Conservation (phyloP, 139 green algal genomes). For the Axilococcus clingmanii region DNA sequence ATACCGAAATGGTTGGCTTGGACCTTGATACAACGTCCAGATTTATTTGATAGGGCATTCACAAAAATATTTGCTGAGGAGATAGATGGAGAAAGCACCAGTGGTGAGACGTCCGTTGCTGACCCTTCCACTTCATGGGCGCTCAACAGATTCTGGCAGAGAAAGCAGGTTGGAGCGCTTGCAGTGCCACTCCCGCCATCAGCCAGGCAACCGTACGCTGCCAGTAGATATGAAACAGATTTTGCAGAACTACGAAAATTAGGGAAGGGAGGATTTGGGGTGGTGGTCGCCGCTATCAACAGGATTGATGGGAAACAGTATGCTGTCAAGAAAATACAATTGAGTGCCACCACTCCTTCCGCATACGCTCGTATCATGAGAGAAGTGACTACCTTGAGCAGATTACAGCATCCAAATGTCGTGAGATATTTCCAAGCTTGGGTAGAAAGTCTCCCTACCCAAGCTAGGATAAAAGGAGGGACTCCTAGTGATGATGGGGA, state of each 20-base stretch:
- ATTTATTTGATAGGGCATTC: slow-evolving; percentile 61
- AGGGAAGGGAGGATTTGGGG: slow-evolving; percentile 75
- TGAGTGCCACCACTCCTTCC: slow-evolving; percentile 33
- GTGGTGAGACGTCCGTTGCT: background rate
- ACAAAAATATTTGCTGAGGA: slow-evolving; percentile 43
- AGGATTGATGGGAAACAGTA: slow-evolving; percentile 66
- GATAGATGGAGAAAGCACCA: background rate
- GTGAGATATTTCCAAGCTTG: slow-evolving; percentile 86
- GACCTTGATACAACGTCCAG: slow-evolving; percentile 50
- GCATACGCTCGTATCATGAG: slow-evolving; percentile 57
- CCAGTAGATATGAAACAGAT: slow-evolving; percentile 51
- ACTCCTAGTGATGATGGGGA: slow-evolving; percentile 3
- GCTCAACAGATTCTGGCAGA: slow-evolving; percentile 39
- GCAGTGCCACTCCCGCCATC: too few species aligned
- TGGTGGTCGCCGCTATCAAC: slow-evolving; percentile 79
- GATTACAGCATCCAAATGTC: slow-evolving; percentile 83
- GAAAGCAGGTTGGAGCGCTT: background rate
- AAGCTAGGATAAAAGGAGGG: background rate
- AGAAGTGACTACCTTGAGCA: slow-evolving; percentile 80
- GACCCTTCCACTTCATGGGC: slow-evolving; percentile 12
- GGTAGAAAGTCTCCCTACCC: too few species aligned
- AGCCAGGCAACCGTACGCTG: too few species aligned
- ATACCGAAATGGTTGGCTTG: slow-evolving; percentile 65
- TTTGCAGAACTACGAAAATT: slow-evolving; percentile 66
- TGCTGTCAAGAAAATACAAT: slow-evolving; percentile 85